phyloP scores from a whole-genome alignment of 805 yeast genomes.

The Myxozyma monticola region DNA sequence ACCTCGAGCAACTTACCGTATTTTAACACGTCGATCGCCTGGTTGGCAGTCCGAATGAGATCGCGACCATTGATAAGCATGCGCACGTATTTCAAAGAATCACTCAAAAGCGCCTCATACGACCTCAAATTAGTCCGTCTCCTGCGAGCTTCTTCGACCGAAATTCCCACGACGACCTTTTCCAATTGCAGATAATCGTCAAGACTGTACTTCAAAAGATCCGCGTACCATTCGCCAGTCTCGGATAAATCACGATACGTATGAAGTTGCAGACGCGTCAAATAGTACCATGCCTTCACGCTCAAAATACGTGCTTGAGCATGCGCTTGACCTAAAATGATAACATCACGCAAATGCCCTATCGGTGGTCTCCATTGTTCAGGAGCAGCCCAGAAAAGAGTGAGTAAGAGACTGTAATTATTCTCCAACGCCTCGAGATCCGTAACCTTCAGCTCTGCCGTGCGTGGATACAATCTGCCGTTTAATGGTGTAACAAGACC shows the following conservation, averaged over 20 bases:
- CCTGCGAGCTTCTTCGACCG: constrained; percentile 10
- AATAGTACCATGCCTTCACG: constrained; percentile 33
- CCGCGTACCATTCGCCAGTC: constrained; percentile 29
- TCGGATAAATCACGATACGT: constrained; percentile 12
- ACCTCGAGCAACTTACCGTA: constrained; percentile 7
- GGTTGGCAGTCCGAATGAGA: constrained; percentile 11
- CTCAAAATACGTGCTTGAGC: constrained; percentile 33
- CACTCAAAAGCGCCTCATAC: constrained; percentile 20
- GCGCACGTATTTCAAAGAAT: constrained; percentile 19
- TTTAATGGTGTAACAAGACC: constrained; percentile 34
- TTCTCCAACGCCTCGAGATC: constrained; percentile 34
- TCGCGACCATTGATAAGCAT: constrained; percentile 11
- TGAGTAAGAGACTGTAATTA: constrained; percentile 31
- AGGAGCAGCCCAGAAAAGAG: constrained; percentile 35
- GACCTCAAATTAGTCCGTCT: constrained; percentile 16
- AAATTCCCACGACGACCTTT: constrained; percentile 8
- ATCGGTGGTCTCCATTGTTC: constrained; percentile 27
- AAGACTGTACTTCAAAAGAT: constrained; percentile 18
- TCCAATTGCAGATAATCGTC: constrained; percentile 28
- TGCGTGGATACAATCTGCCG: constrained; percentile 31
- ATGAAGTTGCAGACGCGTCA: constrained; percentile 20
- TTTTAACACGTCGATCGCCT: constrained; percentile 7
- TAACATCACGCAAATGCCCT: constrained; percentile 32
- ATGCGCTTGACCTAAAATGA: constrained; percentile 31
- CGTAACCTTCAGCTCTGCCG: constrained; percentile 20